phyloP scores from a whole-genome alignment of 2,329 filamentous ascomycete species.

The Epichloe gansuensis region DNA sequence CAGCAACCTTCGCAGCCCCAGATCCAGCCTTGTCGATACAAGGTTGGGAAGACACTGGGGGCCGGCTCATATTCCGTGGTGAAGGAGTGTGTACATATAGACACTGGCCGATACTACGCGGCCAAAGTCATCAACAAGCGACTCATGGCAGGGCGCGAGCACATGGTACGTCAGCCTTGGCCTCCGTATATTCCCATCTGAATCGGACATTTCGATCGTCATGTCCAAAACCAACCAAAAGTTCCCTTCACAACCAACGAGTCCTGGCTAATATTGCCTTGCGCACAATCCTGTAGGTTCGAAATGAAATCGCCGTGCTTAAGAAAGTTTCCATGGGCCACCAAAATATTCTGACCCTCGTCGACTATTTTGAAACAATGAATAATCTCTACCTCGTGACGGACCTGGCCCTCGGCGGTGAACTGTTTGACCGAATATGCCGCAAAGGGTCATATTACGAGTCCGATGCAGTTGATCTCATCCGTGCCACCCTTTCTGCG shows the following conservation, averaged over 20 bases:
- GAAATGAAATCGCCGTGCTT: slow-evolving; percentile 94
- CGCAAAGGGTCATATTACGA: slow-evolving; percentile 98
- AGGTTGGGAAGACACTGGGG: slow-evolving; percentile 94
- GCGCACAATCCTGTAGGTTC: slow-evolving; percentile 43
- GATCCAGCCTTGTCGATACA: slow-evolving; percentile 93
- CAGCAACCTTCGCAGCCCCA: slow-evolving; percentile 35
- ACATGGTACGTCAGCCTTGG: slow-evolving; percentile 59
- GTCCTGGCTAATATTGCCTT: neutral
- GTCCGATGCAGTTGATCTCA: slow-evolving; percentile 87
- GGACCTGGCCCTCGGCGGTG: slow-evolving; percentile 87
- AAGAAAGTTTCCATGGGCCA: slow-evolving; percentile 99
- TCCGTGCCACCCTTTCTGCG: slow-evolving; percentile 89
- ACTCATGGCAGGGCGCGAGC: slow-evolving; percentile 91
- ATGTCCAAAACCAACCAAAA: neutral
- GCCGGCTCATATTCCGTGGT: slow-evolving; percentile 97
- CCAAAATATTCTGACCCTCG: slow-evolving; percentile 92
- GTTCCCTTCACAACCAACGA: neutral
- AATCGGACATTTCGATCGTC: neutral
- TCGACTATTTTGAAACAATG: slow-evolving; percentile 99
- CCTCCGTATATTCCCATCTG: neutral
- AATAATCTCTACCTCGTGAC: slow-evolving; percentile 98
- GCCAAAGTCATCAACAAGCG: slow-evolving; percentile 99
- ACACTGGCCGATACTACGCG: slow-evolving; percentile 94
- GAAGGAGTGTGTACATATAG: slow-evolving; percentile 97
- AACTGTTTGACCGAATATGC: slow-evolving; percentile 97